Base-by-base conservation (phyloP, 2,329 filamentous ascomycete species). In the Neofusicoccum cordaticola region DNA sequence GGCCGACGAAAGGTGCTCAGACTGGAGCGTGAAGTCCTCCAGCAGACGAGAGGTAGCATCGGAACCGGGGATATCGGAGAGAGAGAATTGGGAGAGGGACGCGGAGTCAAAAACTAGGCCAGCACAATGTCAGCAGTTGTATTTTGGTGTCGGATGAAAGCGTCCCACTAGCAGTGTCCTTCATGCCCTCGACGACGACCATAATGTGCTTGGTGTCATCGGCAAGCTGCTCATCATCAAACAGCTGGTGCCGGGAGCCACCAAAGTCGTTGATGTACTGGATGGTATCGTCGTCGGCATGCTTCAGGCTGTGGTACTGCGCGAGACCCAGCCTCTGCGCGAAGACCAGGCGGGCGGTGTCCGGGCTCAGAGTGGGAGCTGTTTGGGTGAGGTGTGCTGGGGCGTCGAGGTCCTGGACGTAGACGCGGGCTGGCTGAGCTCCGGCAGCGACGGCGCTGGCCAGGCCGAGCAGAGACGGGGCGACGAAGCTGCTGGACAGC, bases 251-350 rank as follows among this genome's bases (percentile, higher is more conserved):
- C 64, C 71, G 72, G 66, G 69, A 64, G 52, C 76, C 76, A 42
- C 82, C 81, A 69, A 77, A 82, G 37, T 73, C 72, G 71, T 83
- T 83, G 67, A 85, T 77, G 53, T 79, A 77, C 41, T 76, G 68
- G 58, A 85, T 70, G n/a, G 74, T 74, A 9, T 79, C 75, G 11
- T 79, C 75, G 56, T 75, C 75, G 34, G 74, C 68, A 65, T 78
- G 68, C 65, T 78, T 74, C 53, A 82, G 71, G 27, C 74, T 71
- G 68, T 84, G 82, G 72, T 79, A 84, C 62, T 79, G 76, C 62
- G 82, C 80, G 39, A 84, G 74, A 17, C 82, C 82, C 31, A 83
- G 77, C 69, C 82, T 74, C 71, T 83, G 80, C 57, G 83, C 82
- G 66, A 85, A 70, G 56, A 84, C 78, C 65, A 84, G 72, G 71